These are phyloP conservation scores for Melaleuca alternifolia DNA, from an alignment of 345 rosid genomes.

Conservation along the genomic window DNA sequence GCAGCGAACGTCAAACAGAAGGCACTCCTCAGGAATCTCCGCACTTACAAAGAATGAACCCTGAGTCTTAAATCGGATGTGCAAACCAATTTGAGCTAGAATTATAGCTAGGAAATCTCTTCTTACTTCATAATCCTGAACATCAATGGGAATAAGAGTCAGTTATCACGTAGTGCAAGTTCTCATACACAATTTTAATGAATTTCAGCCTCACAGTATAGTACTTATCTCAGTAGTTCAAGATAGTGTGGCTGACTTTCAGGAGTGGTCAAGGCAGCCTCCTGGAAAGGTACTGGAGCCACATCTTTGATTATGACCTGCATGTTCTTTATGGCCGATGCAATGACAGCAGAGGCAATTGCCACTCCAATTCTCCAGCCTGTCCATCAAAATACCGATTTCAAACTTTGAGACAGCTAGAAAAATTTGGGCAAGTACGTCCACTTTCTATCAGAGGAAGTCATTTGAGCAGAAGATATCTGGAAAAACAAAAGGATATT, in stretches of 20 bases:
- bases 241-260: slow-evolving; percentile 29
- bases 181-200: neutral
- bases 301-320: slow-evolving; percentile 45
- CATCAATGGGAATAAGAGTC: neutral
- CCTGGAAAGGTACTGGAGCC: slow-evolving; percentile 67
- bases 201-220: neutral
- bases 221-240: slow-evolving; percentile 27
- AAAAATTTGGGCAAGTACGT: neutral
- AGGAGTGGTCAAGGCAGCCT: slow-evolving; percentile 44
- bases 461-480: neutral
- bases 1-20: slow-evolving; percentile 37
- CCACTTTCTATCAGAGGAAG: neutral
- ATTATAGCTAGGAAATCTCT: slow-evolving; percentile 34
- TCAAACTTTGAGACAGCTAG: neutral
- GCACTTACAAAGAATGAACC: slow-evolving; percentile 51
- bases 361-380: slow-evolving; percentile 77
- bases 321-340: slow-evolving; percentile 46
- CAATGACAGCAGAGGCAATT: slow-evolving; percentile 41
- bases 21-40: slow-evolving; percentile 37
- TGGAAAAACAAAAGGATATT: neutral
- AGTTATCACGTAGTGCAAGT: neutral
- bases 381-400: slow-evolving; percentile 2
- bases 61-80: slow-evolving; percentile 42
- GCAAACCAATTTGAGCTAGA: slow-evolving; percentile 32
- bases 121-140: slow-evolving; percentile 41